Evolutionary conservation across 2,329 filamentous ascomycete genomes (phyloP).

Genomic region (Colletotrichum gigasporum): DNA sequence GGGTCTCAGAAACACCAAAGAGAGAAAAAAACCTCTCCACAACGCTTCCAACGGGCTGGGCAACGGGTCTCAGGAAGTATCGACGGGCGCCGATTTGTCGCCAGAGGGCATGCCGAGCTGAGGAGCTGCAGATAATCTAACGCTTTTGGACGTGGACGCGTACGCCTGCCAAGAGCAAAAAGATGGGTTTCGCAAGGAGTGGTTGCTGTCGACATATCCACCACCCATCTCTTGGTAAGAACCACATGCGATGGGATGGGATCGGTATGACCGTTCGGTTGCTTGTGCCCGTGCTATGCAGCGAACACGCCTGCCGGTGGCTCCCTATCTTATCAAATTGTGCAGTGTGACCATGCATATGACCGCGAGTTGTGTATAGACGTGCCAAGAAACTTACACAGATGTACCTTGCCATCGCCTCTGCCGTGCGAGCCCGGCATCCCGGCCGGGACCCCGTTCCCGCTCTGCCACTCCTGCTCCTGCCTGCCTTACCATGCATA

Average conservation of each 20-base stretch:
- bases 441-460: slow-evolving; percentile 12
- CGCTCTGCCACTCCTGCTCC: neutral
- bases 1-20: slow-evolving; percentile 4
- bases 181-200: slow-evolving; percentile 8
- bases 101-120: slow-evolving; percentile 22
- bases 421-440: slow-evolving; percentile 20
- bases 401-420: neutral
- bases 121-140: slow-evolving; percentile 32
- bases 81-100: slow-evolving; percentile 14
- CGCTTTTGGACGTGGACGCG: slow-evolving; percentile 33
- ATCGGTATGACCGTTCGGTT: slow-evolving; percentile 5
- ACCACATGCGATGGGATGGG: neutral
- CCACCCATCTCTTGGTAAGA: neutral
- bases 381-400: slow-evolving; percentile 4
- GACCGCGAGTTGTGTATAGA: neutral
- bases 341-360: neutral
- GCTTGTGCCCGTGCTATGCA: neutral
- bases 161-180: slow-evolving; percentile 33
- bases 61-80: slow-evolving; percentile 20
- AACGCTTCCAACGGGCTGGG: slow-evolving; percentile 16
- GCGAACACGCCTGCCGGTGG: neutral
- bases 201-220: slow-evolving; percentile 26
- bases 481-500: no score
- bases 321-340: neutral
- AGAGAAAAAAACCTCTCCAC: neutral